Percentiles rank a stretch among this genome's conserved stretches.
Evolutionary conservation across 2,329 filamentous ascomycete genomes (phyloP).

Genomic region (Scortechinia acanthostroma): DNA sequence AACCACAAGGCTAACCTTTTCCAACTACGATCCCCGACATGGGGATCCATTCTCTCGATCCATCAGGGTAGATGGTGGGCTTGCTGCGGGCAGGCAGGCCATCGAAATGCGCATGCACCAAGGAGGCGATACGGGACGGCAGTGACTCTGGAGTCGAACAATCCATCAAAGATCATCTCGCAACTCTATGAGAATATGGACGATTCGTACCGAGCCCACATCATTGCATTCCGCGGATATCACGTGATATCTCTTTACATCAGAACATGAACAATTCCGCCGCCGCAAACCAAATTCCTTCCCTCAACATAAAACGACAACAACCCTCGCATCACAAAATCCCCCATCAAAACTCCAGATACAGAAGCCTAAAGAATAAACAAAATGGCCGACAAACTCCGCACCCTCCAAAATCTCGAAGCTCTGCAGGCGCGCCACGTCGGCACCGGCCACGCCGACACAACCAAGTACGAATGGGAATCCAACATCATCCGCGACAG

Average conservation of each 20-base stretch:
- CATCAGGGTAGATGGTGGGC: background rate
- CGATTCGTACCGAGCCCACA: background rate
- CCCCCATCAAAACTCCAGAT: background rate
- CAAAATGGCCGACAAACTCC: constrained; percentile 57
- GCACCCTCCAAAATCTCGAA: constrained; percentile 65
- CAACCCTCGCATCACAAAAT: background rate
- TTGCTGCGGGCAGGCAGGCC: background rate
- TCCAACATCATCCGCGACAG: constrained; percentile 63
- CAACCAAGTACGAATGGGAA: constrained; percentile 33
- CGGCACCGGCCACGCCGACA: constrained; percentile 61
- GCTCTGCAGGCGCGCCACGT: constrained; percentile 62
- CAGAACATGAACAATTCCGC: background rate
- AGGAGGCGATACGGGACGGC: background rate
- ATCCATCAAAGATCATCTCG: no score
- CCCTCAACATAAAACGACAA: no score
- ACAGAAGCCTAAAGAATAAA: background rate
- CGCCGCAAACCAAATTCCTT: background rate
- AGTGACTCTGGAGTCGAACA: background rate
- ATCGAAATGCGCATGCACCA: constrained; percentile 2
- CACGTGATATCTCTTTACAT: background rate
- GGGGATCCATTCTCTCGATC: constrained; percentile 2
- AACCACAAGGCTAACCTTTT: no score
- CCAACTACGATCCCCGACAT: background rate
- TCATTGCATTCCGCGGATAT: background rate
- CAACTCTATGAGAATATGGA: background rate